Base-by-base conservation (phyloP, 805 yeast genomes). In the Ogataea paraovalis region DNA sequence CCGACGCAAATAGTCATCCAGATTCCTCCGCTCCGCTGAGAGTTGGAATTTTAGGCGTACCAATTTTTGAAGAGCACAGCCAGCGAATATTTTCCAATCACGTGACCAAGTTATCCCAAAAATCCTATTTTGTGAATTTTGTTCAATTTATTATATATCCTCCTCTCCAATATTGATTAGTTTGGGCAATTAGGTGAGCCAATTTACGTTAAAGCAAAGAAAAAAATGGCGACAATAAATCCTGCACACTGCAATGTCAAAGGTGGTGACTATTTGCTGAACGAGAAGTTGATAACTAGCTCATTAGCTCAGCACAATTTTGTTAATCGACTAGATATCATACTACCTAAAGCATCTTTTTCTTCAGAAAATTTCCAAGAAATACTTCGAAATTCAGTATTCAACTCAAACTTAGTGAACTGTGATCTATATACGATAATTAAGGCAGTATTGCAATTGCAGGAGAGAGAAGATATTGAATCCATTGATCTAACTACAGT, bases 261-360 rank as follows among this genome's bases (percentile, higher is more conserved):
- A 14, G 48, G 53, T 12, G 59, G 60, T 2, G 2, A 3, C 9
- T n/a, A 37, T 6, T 42, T 16, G 14, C 3, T 9, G 14, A 25
- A 30, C 7, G 30, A 18, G 6, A 10, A 18, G n/a, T 3, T 19
- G 3, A 27, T 52, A 4, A n/a, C n/a, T 27, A 4, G 21, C 16
- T 30, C 42, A 39, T 22, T 67, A 2, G 40, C 34, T 10, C 32
- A 32, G 5, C 70, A 65, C 42, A 62, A 63, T 40, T 67, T 64
- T 46, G 53, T 60, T 7, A 59, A 59, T 39, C 45, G 51, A 43
- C n/a, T 66, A 7, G 62, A 58, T 18, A 10, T 65, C 2, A 3
- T 60, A 25, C 37, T 55, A 10, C 51, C 58, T 12, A 42, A 45
- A 33, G 14, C 12, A 14, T 41, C 45, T 19, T 16, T 20, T 7